phyloP scores from a whole-genome alignment of 192 early-diverging fungal species.

The Coemansia furcata region DNA sequence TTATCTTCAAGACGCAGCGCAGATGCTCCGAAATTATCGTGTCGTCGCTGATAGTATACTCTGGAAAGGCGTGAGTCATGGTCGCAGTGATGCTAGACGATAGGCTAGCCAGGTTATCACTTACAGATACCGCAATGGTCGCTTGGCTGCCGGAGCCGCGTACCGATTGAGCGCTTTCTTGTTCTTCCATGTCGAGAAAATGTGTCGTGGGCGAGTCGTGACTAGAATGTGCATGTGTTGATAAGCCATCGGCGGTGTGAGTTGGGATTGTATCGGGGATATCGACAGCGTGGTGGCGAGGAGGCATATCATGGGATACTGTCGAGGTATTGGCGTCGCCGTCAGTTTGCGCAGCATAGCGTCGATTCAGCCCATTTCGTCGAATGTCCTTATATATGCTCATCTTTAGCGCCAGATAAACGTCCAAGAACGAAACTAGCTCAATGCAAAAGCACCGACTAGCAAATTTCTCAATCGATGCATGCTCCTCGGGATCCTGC shows the following conservation, averaged over 20 bases:
- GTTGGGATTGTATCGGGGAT: not conserved
- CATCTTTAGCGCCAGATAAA: conserved; percentile 19
- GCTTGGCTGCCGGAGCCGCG: not conserved
- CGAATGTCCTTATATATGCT: conserved; percentile 9
- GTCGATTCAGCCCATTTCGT: not conserved
- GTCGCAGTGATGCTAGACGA: conserved; percentile 21
- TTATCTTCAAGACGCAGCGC: conserved; percentile 15
- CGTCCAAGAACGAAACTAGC: conserved; percentile 24
- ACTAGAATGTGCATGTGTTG: not conserved
- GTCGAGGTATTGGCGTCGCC: not conserved
- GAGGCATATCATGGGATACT: not conserved
- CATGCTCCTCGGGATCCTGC: conserved; percentile 19
- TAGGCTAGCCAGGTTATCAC: conserved; percentile 11
- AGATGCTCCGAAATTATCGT: conserved; percentile 25
- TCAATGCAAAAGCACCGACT: conserved; percentile 30
- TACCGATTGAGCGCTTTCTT: not conserved
- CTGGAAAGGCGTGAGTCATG: conserved; percentile 24
- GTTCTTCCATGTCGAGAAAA: not conserved
- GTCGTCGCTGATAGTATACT: not conserved
- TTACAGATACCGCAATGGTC: not conserved
- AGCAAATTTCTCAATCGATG: conserved; percentile 16
- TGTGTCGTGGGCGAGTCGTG: no score
- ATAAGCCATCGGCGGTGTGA: not conserved
- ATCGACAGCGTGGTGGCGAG: not conserved
- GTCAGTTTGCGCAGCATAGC: not conserved